Percentiles rank a stretch among this genome's conserved stretches.
phyloP scores from a whole-genome alignment of 2,329 filamentous ascomycete genomes.

The Leptographium lundbergii region DNA sequence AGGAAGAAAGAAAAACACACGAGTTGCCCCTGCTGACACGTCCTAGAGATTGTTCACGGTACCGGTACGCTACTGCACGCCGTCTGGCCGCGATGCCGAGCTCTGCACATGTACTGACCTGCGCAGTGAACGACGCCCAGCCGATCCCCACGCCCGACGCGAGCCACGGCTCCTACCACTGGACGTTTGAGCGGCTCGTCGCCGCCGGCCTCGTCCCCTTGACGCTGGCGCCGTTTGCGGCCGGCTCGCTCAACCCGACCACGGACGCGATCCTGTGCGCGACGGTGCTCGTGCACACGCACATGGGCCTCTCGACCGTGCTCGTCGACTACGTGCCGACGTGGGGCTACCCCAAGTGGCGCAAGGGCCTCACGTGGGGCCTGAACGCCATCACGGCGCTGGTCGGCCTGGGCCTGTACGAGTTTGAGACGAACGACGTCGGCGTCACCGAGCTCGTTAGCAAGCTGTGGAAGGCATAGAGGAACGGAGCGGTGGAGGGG shows the following conservation, averaged over 20 bases:
- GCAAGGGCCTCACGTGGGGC: conserved; percentile 59
- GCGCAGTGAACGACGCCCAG: conserved; percentile 72
- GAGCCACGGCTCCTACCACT: conserved; percentile 92
- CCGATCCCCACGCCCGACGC: conserved; percentile 60
- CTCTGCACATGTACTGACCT: neutral
- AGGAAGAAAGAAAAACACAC: neutral
- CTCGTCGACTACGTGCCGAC: conserved; percentile 86
- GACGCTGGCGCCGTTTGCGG: conserved; percentile 81
- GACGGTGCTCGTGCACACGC: conserved; percentile 77
- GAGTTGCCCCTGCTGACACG: too few species aligned
- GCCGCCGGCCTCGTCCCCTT: conserved; percentile 74
- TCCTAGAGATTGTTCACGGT: conserved; percentile 59
- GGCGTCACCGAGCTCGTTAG: conserved; percentile 82
- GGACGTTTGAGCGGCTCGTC: conserved; percentile 85
- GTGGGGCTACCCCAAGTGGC: conserved; percentile 53
- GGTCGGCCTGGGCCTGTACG: conserved; percentile 82
- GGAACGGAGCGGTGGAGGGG: neutral
- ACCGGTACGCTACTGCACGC: conserved; percentile 40
- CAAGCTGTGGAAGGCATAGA: conserved; percentile 74
- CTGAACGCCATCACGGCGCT: conserved; percentile 68
- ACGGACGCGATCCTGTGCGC: conserved; percentile 78
- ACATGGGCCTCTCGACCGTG: conserved; percentile 85
- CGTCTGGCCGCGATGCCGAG: neutral
- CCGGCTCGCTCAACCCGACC: conserved; percentile 79
- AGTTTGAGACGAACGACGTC: conserved; percentile 98